These are phyloP conservation scores for Takashimella tepidaria DNA, from an alignment of 1,284 basidiomycete species.

Conservation along the genomic window DNA sequence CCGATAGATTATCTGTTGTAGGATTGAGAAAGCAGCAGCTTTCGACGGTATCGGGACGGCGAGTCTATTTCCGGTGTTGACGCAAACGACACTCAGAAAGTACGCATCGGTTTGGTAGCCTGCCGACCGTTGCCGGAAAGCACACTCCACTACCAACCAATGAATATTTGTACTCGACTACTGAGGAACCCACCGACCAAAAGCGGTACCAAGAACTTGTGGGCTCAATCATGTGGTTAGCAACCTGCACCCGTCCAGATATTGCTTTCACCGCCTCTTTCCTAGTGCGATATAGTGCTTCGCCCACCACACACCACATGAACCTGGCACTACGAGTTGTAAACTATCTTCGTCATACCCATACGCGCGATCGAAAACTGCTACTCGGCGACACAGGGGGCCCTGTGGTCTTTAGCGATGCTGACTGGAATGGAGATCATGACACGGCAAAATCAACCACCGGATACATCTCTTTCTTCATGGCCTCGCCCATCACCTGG, in stretches of 20 bases:
- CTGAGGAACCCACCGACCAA: no score
- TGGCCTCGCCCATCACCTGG: no score
- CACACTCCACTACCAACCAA: no score
- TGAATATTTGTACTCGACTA: no score
- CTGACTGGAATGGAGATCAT: constrained; percentile 46
- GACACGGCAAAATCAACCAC: constrained; percentile 40
- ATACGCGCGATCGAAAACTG: constrained; percentile 23
- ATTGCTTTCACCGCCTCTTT: constrained; percentile 25
- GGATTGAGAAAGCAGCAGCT: no score
- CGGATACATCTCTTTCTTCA: constrained; percentile 46
- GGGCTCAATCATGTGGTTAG: constrained; percentile 29
- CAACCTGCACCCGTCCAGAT: constrained; percentile 26
- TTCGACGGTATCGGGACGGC: no score
- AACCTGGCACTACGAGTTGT: constrained; percentile 47
- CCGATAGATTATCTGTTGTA: no score
- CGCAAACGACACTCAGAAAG: no score
- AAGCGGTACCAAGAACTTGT: constrained; percentile 25
- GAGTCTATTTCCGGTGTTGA: no score
- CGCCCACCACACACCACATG: constrained; percentile 40
- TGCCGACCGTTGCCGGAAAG: no score
- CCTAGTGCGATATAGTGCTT: constrained; percentile 18
- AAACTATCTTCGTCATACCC: constrained; percentile 48
- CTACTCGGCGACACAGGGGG: constrained; percentile 32
- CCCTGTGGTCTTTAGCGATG: constrained; percentile 49
- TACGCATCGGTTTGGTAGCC: no score